Evolutionary conservation across 2,329 filamentous ascomycete species (phyloP).

Genomic region (Teratosphaeria destructans): DNA sequence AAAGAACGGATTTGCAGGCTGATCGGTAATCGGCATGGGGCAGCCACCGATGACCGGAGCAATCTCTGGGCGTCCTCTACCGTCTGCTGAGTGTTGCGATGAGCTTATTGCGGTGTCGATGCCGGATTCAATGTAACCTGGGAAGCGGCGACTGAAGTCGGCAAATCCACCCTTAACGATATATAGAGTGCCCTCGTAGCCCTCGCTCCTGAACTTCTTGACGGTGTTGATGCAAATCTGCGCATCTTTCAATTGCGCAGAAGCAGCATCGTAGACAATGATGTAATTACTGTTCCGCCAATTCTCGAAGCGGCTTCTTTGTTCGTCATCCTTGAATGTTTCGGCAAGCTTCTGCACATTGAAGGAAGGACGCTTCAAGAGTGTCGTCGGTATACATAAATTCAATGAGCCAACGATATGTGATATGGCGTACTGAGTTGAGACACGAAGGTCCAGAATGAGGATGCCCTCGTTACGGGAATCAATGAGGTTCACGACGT

Average conservation of each 20-base stretch:
- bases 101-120: slow-evolving; percentile 7
- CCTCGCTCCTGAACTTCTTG: slow-evolving; percentile 83
- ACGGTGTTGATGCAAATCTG: slow-evolving; percentile 72
- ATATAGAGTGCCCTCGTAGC: slow-evolving; percentile 62
- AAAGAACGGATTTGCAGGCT: slow-evolving; percentile 79
- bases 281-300: slow-evolving; percentile 70
- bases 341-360: slow-evolving; percentile 78
- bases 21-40: slow-evolving; percentile 59
- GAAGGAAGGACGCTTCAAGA: slow-evolving; percentile 84
- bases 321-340: slow-evolving; percentile 64
- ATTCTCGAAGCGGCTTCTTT: slow-evolving; percentile 61
- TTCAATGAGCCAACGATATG: slow-evolving; percentile 76
- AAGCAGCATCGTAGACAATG: slow-evolving; percentile 76
- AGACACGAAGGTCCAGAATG: slow-evolving; percentile 76
- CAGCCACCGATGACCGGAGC: slow-evolving; percentile 84
- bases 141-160: slow-evolving; percentile 58
- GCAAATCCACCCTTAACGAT: slow-evolving; percentile 76
- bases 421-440: slow-evolving; percentile 66
- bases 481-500: slow-evolving; percentile 39
- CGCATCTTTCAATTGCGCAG: slow-evolving; percentile 70
- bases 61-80: slow-evolving; percentile 39
- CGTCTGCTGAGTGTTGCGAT: slow-evolving; percentile 23
- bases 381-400: slow-evolving; percentile 86
- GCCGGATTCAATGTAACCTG: slow-evolving; percentile 49
- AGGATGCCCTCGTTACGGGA: slow-evolving; percentile 45